A percentile compares a stretch with the other conserved stretches of the same genome.
phyloP scores from a whole-genome alignment of 257 asterid species.

The Solanum peruvianum region DNA sequence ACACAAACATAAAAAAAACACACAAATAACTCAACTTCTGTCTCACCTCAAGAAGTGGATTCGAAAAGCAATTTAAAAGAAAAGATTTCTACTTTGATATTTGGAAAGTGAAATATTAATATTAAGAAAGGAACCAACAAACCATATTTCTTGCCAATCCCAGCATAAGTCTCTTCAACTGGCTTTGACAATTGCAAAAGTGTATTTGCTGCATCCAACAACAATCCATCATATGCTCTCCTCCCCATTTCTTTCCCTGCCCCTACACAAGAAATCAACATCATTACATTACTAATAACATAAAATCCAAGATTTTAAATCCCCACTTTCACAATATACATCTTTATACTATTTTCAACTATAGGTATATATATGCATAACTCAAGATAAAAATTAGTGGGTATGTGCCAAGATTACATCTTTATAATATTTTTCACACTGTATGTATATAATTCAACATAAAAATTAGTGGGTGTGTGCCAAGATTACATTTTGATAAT shows the following conservation, averaged over 20 bases:
- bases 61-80: not conserved
- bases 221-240: conserved; percentile 63
- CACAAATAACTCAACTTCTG: not conserved
- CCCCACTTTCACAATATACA: not conserved
- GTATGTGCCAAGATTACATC: not conserved
- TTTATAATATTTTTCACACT: not conserved
- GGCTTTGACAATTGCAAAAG: conserved; percentile 78
- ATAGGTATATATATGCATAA: not conserved
- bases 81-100: not conserved
- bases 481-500: not conserved
- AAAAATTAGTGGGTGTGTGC: not conserved
- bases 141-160: conserved; percentile 79
- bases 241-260: conserved; percentile 25
- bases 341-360: not conserved
- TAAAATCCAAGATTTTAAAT: not conserved
- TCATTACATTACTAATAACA: not conserved
- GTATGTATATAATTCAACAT: not conserved
- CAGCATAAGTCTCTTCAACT: conserved; percentile 60
- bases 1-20: too few species aligned
- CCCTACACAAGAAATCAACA: not conserved
- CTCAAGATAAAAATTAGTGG: not conserved
- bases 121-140: not conserved
- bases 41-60: not conserved
- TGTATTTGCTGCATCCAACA: conserved; percentile 93
- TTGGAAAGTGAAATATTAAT: not conserved